These are phyloP conservation scores for Microbotryomycetes sp. DNA, from an alignment of 1,284 basidiomycete species.

Conservation along the genomic window DNA sequence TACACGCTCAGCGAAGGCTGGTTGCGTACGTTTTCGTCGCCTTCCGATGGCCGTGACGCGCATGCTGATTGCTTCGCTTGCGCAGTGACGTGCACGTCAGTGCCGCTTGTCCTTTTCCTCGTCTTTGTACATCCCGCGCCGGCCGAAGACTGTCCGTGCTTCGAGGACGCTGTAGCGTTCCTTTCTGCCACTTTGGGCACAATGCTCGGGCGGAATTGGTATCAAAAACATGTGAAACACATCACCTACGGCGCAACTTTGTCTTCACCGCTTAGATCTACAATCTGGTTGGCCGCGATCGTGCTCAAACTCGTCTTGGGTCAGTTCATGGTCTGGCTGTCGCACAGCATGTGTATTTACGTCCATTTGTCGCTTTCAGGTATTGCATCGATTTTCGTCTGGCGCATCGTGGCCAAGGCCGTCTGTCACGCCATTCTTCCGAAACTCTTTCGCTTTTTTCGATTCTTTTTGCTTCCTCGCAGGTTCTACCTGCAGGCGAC, in stretches of 20 bases:
- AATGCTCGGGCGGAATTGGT: constrained; percentile 60
- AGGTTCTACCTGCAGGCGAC: constrained; percentile 32
- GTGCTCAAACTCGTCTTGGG: constrained; percentile 32
- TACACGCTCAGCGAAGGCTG: constrained; percentile 3
- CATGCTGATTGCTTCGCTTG: neutral
- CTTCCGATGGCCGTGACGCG: neutral
- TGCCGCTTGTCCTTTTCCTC: constrained; percentile 59
- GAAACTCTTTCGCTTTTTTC: constrained; percentile 66
- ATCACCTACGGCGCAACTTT: constrained; percentile 9
- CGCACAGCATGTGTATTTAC: neutral
- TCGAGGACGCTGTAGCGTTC: constrained; percentile 94
- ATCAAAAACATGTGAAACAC: constrained; percentile 1
- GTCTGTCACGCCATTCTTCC: constrained; percentile 66
- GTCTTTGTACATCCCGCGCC: constrained; percentile 80
- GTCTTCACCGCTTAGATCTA: neutral
- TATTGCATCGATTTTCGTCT: constrained; percentile 58
- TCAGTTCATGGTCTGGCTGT: constrained; percentile 15
- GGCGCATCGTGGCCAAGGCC: constrained; percentile 77
- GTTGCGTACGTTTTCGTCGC: neutral
- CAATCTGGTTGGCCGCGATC: constrained; percentile 13
- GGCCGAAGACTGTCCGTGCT: constrained; percentile 92
- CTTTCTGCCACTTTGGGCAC: constrained; percentile 73
- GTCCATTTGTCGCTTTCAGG: constrained; percentile 33
- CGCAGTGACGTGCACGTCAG: constrained; percentile 58
- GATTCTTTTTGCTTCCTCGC: constrained; percentile 40